Evolutionary conservation across 371 early-diverging fungal species (phyloP).

Genomic region (Saksenaea vasiformis): DNA sequence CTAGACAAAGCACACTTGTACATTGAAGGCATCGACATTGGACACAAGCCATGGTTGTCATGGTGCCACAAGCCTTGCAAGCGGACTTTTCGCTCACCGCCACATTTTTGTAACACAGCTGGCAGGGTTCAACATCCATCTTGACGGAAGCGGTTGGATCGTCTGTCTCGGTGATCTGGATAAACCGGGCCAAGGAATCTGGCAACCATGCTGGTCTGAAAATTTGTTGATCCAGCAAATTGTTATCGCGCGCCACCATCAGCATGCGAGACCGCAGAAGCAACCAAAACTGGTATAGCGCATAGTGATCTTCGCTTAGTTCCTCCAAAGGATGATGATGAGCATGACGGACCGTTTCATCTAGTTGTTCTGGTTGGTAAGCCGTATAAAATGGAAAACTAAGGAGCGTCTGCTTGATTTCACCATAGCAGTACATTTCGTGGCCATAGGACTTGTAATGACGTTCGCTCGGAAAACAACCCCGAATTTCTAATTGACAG

Average conservation of each 20-base stretch:
- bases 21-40: slow-evolving; percentile 15
- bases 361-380: neutral
- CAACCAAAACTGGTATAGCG: slow-evolving; percentile 15
- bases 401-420: slow-evolving; percentile 9
- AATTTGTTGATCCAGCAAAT: neutral
- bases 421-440: slow-evolving; percentile 13
- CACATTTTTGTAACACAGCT: slow-evolving; percentile 14
- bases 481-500: slow-evolving; percentile 6
- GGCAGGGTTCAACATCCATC: slow-evolving; percentile 11
- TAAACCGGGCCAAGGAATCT: slow-evolving; percentile 5
- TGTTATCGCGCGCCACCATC: neutral
- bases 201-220: slow-evolving; percentile 13
- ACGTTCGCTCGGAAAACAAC: slow-evolving; percentile 15
- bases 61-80: slow-evolving; percentile 7
- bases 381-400: neutral
- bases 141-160: neutral
- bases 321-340: neutral
- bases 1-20: neutral
- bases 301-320: slow-evolving; percentile 13
- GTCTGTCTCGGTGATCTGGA: slow-evolving; percentile 6
- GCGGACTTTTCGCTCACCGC: neutral
- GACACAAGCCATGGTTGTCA: slow-evolving; percentile 9
- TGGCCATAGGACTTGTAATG: slow-evolving; percentile 10
- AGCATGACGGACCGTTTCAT: neutral
- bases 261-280: slow-evolving; percentile 6